Evolutionary conservation across 176 grass and related monocot species (phyloP), one percentile per base, ranked within the genome.

Genomic region (Bolboschoenus planiculmis): DNA sequence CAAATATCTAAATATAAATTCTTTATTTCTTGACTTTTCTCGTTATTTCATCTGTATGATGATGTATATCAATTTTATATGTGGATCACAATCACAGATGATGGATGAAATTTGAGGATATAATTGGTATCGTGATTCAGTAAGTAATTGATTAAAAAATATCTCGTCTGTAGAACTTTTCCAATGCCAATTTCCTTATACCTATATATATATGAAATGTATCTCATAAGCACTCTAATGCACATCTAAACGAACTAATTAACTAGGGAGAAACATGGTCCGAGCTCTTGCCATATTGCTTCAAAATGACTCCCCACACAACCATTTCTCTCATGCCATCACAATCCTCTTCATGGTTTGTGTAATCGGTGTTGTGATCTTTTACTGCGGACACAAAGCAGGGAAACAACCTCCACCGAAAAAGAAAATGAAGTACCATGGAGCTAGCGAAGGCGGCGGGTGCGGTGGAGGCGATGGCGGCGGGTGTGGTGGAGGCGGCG

Each of bases 351-450:
- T 62, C 34, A 43, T 81, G 55, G 37, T 64, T 21, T 44, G 79
- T 11, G 16, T 47, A 40, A 24, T 81, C 29, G 79, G 10, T 1
- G 79, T 47, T 15, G 79, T 81, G 23, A 81, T 64, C 57, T 29
- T 81, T 35, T 63, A 81, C 34, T 81, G 79, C 21, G 79, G 79
- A 10, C n/a, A 62, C 10, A 81, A 81, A 24, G 34, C 21, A 1
- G 47, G 46, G 58, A 63, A 7, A 33, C 50, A 4, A 24, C 55
- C 51, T 30, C 13, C 9, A 8, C 56, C 20, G 8, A 5, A 10
- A 4, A 20, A 29, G 27, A 81, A 81, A n/a, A 60, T 63, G n/a
- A 57, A 5, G 40, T 81, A 81, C 5, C n/a, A n/a, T n/a, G n/a
- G n/a, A n/a, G n/a, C n/a, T n/a, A n/a, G n/a, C n/a, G n/a, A n/a